Evolutionary conservation across 2,329 filamentous ascomycete genomes (phyloP).

Genomic region (Verticillium klebahnii): DNA sequence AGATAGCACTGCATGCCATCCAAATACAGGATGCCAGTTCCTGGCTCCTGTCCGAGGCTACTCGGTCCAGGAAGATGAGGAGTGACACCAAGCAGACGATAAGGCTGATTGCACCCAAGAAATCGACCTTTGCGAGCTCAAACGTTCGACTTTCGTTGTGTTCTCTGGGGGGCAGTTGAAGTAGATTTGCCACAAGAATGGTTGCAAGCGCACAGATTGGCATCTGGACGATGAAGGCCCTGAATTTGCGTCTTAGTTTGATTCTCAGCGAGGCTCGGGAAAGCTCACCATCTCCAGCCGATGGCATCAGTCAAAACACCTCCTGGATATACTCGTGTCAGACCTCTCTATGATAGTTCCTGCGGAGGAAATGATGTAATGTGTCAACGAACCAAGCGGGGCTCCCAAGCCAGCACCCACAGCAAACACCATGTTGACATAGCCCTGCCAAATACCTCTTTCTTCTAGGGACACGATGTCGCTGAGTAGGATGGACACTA

Average conservation of each 20-base stretch:
- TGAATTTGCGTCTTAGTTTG: background rate
- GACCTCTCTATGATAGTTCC: background rate
- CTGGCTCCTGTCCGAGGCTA: background rate
- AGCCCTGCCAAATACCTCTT: background rate
- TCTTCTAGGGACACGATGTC: background rate
- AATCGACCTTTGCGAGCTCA: background rate
- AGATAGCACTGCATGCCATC: background rate
- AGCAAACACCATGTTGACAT: background rate
- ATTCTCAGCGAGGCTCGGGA: background rate
- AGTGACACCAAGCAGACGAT: background rate
- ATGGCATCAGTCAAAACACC: background rate
- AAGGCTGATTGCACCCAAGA: background rate
- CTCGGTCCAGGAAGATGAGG: background rate
- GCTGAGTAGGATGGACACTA: background rate
- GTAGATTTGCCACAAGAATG: background rate
- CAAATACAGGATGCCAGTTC: background rate
- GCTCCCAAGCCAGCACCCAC: background rate
- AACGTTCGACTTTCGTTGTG: background rate
- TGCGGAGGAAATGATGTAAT: background rate
- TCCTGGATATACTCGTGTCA: background rate
- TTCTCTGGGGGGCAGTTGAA: background rate
- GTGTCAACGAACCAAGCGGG: background rate
- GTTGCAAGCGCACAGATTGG: background rate
- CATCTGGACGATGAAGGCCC: background rate
- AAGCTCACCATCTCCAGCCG: background rate